These are phyloP conservation scores for Linnemannia zychae DNA, from an alignment of 192 early-diverging fungal genomes.

Conservation along the genomic window DNA sequence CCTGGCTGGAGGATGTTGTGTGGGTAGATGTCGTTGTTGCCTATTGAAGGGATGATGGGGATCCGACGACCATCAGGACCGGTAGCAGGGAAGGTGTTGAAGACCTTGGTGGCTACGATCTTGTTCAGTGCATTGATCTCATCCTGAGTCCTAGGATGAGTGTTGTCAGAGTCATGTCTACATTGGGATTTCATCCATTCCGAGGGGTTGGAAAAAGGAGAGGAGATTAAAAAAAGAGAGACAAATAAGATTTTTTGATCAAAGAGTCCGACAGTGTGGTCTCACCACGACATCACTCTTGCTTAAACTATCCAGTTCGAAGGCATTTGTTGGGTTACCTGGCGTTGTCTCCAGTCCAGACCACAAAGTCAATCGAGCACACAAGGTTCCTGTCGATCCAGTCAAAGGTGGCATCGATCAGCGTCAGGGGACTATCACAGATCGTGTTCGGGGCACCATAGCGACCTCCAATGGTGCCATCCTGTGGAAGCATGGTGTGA, in stretches of 20 bases:
- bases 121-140: conserved; percentile 68
- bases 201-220: background rate
- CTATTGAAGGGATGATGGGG: conserved; percentile 67
- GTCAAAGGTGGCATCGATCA: conserved; percentile 69
- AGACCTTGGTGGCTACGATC: conserved; percentile 55
- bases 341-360: conserved; percentile 81
- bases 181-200: background rate
- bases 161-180: conserved; percentile 75
- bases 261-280: background rate
- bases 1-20: conserved; percentile 70
- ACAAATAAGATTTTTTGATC: background rate
- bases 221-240: background rate
- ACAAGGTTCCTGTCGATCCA: conserved; percentile 61
- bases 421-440: conserved; percentile 71
- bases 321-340: conserved; percentile 57
- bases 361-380: conserved; percentile 73
- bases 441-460: conserved; percentile 68
- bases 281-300: background rate
- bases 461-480: conserved; percentile 49
- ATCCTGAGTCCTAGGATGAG: conserved; percentile 63
- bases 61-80: conserved; percentile 7
- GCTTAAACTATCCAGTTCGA: too few relatives aligned
- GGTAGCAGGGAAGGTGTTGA: conserved; percentile 54
- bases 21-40: conserved; percentile 80
- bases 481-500: conserved; percentile 43